A percentile compares a stretch with the other conserved stretches of the same genome.
Conservation (phyloP, 2,329 filamentous ascomycete species). For the Blastomyces percursus region DNA sequence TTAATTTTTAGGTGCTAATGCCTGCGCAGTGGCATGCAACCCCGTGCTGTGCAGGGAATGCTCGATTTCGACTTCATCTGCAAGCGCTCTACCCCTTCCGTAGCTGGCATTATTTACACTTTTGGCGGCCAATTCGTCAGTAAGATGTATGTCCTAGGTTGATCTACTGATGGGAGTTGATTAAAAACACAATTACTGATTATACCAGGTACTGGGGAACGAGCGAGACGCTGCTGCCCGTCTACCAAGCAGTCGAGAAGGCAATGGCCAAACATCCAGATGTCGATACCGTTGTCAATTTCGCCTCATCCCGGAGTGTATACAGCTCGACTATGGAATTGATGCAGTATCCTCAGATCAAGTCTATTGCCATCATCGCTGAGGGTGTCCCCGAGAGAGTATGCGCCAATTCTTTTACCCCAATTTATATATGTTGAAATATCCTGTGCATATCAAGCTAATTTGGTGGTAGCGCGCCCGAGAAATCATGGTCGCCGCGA, state of each 20-base stretch:
- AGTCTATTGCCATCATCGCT: constrained; percentile 97
- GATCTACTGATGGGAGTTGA: neutral
- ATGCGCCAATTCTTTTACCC: constrained; percentile 23
- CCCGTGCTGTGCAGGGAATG: constrained; percentile 82
- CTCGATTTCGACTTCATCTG: constrained; percentile 99
- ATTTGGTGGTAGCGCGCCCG: constrained; percentile 62
- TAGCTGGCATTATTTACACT: constrained; percentile 99
- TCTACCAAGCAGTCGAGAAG: constrained; percentile 91
- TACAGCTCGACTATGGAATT: constrained; percentile 98
- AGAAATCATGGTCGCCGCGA: constrained; percentile 91
- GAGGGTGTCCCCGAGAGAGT: constrained; percentile 98
- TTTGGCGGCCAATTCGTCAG: constrained; percentile 99
- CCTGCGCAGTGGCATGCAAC: constrained; percentile 67
- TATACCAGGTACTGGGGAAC: constrained; percentile 84
- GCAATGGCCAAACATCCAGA: constrained; percentile 94
- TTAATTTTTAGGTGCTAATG: constrained; percentile 20
- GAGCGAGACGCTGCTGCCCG: constrained; percentile 94
- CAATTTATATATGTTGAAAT: neutral
- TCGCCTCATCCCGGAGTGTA: constrained; percentile 95
- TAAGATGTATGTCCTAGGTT: constrained; percentile 64
- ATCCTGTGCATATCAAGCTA: constrained; percentile 2
- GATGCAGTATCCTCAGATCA: constrained; percentile 94
- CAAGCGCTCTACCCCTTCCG: constrained; percentile 93
- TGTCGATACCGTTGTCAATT: constrained; percentile 98
- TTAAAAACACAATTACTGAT: neutral